These are phyloP conservation scores for Pichia sp. DNA, from an alignment of 1,139 yeast species.

Conservation along the genomic window DNA sequence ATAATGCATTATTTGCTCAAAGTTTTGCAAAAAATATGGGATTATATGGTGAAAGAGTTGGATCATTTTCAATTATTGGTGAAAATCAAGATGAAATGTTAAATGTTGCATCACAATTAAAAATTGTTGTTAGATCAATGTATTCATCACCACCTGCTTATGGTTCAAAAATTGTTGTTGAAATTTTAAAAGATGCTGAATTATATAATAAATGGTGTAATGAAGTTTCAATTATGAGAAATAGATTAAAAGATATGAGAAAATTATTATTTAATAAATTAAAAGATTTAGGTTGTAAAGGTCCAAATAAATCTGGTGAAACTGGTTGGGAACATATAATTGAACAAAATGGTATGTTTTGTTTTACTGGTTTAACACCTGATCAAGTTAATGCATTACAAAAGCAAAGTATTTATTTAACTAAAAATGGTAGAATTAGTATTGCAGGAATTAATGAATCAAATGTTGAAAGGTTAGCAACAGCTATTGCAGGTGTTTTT, in stretches of 20 bases:
- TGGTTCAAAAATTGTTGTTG: background rate
- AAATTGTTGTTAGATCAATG: conserved; percentile 57
- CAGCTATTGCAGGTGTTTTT: background rate
- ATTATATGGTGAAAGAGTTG: conserved; percentile 91
- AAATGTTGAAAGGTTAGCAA: conserved; percentile 80
- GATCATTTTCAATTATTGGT: conserved; percentile 63
- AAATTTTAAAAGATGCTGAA: background rate
- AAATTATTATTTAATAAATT: background rate
- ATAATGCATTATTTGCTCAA: conserved; percentile 49
- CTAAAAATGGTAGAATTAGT: conserved; percentile 86
- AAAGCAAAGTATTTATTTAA: conserved; percentile 73
- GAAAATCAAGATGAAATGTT: conserved; percentile 26
- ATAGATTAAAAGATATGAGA: background rate
- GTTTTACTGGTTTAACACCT: conserved; percentile 74
- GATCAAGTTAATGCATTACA: conserved; percentile 67
- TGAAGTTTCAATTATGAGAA: background rate
- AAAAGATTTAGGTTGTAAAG: conserved; percentile 35
- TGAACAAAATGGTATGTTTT: conserved; percentile 95
- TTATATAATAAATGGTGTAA: background rate
- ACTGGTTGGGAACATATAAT: conserved; percentile 81
- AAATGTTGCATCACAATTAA: background rate
- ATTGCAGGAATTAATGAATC: conserved; percentile 80
- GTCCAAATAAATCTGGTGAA: conserved; percentile 21
- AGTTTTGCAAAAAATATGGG: conserved; percentile 98
- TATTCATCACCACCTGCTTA: background rate